A percentile compares a stretch with the other conserved stretches of the same genome.
Conservation (phyloP, 2,329 filamentous ascomycete genomes). For the Pseudogymnoascus pannorum region DNA sequence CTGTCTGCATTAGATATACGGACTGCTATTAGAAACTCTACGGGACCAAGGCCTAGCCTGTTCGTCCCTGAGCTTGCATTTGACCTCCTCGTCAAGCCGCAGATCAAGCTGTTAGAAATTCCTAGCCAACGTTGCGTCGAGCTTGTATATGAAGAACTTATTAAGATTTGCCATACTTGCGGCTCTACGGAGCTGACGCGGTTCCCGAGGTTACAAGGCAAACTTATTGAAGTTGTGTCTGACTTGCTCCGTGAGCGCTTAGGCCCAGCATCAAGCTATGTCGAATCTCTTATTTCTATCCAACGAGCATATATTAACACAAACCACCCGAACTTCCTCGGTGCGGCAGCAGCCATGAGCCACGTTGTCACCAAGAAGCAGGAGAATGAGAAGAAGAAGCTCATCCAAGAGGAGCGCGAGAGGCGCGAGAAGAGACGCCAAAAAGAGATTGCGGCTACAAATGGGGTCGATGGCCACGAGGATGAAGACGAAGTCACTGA, state of each 20-base stretch:
- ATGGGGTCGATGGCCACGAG: constrained; percentile 63
- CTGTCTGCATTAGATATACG: constrained; percentile 90
- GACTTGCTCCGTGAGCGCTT: constrained; percentile 88
- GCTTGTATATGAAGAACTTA: constrained; percentile 95
- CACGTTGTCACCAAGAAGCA: constrained; percentile 93
- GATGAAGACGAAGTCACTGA: constrained; percentile 46
- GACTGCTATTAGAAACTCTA: constrained; percentile 96
- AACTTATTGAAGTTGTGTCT: constrained; percentile 96
- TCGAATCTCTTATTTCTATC: constrained; percentile 94
- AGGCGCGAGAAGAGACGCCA: constrained; percentile 74
- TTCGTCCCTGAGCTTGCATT: constrained; percentile 98
- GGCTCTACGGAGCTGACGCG: constrained; percentile 88
- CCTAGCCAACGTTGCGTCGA: constrained; percentile 96
- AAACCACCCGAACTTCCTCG: constrained; percentile 97
- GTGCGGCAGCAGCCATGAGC: constrained; percentile 93
- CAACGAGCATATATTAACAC: constrained; percentile 99
- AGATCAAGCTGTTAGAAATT: constrained; percentile 93
- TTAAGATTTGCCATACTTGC: constrained; percentile 99
- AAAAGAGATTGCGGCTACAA: constrained; percentile 73
- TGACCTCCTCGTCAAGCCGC: constrained; percentile 93
- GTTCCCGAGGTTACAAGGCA: constrained; percentile 87
- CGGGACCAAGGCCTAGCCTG: constrained; percentile 85
- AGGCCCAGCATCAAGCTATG: constrained; percentile 81
- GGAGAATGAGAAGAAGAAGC: constrained; percentile 78
- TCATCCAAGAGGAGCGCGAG: constrained; percentile 76